phyloP scores from a whole-genome alignment of 148 eudicot genomes.

The Rhododendron kiyosumense region DNA sequence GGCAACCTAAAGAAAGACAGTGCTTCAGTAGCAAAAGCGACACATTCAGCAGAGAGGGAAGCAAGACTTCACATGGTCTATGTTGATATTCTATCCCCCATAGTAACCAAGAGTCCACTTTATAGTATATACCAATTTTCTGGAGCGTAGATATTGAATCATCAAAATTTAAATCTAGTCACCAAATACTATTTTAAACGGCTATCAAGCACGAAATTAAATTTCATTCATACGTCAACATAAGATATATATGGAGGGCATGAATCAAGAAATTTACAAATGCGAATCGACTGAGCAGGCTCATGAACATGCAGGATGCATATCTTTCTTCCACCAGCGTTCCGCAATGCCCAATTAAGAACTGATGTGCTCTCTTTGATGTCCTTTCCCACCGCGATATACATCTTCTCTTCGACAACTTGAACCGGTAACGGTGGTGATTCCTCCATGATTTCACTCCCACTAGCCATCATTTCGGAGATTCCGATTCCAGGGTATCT shows the following conservation, averaged over 20 bases:
- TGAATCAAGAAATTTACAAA: slow-evolving; percentile 32
- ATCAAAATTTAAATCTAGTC: background rate
- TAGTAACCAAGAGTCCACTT: background rate
- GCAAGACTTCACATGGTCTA: background rate
- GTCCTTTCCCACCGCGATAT: slow-evolving; percentile 59
- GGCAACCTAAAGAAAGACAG: background rate
- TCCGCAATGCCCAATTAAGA: slow-evolving; percentile 59
- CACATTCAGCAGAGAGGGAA: background rate
- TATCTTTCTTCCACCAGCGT: slow-evolving; percentile 41
- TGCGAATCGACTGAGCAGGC: slow-evolving; percentile 55
- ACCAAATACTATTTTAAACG: background rate
- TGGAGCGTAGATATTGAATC: background rate
- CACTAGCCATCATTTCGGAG: slow-evolving; percentile 20
- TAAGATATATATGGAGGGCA: background rate
- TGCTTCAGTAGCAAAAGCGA: background rate
- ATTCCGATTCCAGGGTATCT: background rate
- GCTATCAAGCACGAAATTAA: background rate
- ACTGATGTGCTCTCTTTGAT: slow-evolving; percentile 35
- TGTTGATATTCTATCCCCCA: background rate
- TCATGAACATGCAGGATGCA: slow-evolving; percentile 72
- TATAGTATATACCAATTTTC: background rate
- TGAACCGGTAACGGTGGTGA: background rate
- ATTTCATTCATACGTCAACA: background rate
- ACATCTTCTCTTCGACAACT: slow-evolving; percentile 38
- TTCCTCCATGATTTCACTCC: slow-evolving; percentile 27